Conservation (phyloP, 306 rosid genomes). For the Hylodesmum podocarpum region DNA sequence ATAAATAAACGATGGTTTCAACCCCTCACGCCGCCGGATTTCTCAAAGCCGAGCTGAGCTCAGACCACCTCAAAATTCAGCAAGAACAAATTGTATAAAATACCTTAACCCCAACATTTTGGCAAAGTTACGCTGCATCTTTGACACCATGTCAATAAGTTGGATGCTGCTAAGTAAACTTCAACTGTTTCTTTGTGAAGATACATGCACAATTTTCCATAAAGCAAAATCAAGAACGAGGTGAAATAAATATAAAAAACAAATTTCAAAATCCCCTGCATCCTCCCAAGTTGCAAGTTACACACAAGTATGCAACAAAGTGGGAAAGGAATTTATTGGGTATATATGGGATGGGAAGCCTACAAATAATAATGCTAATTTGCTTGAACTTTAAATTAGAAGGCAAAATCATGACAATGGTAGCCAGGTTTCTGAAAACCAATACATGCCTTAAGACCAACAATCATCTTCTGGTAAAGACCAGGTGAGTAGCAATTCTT, state of each 20-base stretch:
- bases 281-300: neutral
- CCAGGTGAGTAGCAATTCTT: conserved; percentile 75
- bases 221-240: neutral
- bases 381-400: conserved; percentile 13
- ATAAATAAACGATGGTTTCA: too few species aligned
- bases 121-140: conserved; percentile 77
- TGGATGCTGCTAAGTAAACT: neutral
- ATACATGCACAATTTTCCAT: neutral
- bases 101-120: conserved; percentile 95
- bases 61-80: too few species aligned
- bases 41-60: too few species aligned
- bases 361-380: neutral
- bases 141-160: conserved; percentile 73
- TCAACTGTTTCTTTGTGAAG: neutral
- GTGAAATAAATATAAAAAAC: conserved; percentile 14
- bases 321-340: neutral
- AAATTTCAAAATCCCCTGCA: neutral
- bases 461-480: conserved; percentile 85
- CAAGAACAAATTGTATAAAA: neutral
- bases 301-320: conserved; percentile 22
- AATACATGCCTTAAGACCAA: conserved; percentile 89
- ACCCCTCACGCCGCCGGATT: too few species aligned
- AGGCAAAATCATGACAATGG: neutral
- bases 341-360: neutral
- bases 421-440: conserved; percentile 4